phyloP scores from a whole-genome alignment of 495 filamentous ascomycete genomes.

The Sordaria brevicollis region DNA sequence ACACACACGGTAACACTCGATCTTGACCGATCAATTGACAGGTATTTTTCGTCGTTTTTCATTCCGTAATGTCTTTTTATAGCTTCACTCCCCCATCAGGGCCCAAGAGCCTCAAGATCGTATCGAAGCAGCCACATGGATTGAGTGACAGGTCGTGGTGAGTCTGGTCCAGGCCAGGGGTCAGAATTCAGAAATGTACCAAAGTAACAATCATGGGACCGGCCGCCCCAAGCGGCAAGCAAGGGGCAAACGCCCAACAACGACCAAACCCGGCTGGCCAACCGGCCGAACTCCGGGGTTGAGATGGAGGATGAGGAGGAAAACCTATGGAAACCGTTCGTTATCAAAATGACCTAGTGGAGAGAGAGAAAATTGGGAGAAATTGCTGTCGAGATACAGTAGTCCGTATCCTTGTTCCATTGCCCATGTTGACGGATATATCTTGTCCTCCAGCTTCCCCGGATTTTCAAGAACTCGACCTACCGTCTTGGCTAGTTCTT shows the following conservation, averaged over 20 bases:
- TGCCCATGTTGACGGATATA: neutral
- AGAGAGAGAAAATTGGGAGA: neutral
- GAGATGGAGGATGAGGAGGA: neutral
- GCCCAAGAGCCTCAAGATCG: neutral
- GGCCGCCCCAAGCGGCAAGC: neutral
- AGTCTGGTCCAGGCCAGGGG: neutral
- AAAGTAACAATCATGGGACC: neutral
- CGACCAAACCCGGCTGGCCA: neutral
- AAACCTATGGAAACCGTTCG: neutral
- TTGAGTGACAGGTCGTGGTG: neutral
- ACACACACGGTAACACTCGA: neutral
- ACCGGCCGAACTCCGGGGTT: neutral
- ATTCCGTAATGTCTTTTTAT: neutral
- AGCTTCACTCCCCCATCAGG: neutral
- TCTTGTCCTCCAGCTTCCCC: neutral
- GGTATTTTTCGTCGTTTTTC: neutral
- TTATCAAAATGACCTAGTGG: neutral
- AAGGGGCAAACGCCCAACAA: neutral
- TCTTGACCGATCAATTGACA: neutral
- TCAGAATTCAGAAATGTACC: neutral
- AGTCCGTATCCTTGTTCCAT: no score
- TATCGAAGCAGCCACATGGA: neutral
- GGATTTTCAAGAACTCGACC: neutral
- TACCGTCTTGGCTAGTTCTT: neutral
- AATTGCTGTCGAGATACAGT: neutral